phyloP scores from a whole-genome alignment of 148 eudicot genomes.

The Vaccinium corymbosum region DNA sequence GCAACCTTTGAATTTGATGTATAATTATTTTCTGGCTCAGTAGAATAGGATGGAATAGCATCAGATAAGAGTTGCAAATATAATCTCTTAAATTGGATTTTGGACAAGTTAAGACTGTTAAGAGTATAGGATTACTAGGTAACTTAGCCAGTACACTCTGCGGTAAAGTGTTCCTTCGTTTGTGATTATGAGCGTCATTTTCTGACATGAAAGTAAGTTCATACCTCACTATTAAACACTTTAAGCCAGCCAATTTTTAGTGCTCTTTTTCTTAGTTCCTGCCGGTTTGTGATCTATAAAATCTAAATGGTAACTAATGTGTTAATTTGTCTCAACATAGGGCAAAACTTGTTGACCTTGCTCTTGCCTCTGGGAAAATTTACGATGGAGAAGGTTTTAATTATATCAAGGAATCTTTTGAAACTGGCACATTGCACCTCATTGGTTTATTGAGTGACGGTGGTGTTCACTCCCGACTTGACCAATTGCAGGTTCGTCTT shows the following conservation, averaged over 20 bases:
- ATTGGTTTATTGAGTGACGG: conserved; percentile 94
- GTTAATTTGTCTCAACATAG: conserved; percentile 28
- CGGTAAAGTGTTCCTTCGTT: not conserved
- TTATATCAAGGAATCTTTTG: conserved; percentile 68
- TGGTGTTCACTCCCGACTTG: conserved; percentile 93
- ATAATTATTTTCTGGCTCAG: not conserved
- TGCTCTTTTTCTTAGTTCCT: not conserved
- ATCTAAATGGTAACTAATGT: conserved; percentile 1
- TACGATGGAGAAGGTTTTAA: conserved; percentile 85
- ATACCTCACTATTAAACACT: no score
- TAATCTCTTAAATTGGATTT: not conserved
- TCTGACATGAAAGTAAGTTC: not conserved
- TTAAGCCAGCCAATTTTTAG: no score
- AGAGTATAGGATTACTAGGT: not conserved
- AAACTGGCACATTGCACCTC: conserved; percentile 71
- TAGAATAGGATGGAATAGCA: not conserved
- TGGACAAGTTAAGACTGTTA: not conserved
- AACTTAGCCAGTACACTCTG: not conserved
- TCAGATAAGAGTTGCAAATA: not conserved
- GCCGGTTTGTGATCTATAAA: not conserved
- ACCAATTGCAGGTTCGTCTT: conserved; percentile 73
- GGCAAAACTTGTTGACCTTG: conserved; percentile 90
- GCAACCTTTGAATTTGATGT: not conserved
- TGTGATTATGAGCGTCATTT: not conserved
- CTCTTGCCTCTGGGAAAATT: conserved; percentile 85